These are phyloP conservation scores for Eucalyptus globulus DNA, from an alignment of 345 rosid genomes.

Conservation along the genomic window DNA sequence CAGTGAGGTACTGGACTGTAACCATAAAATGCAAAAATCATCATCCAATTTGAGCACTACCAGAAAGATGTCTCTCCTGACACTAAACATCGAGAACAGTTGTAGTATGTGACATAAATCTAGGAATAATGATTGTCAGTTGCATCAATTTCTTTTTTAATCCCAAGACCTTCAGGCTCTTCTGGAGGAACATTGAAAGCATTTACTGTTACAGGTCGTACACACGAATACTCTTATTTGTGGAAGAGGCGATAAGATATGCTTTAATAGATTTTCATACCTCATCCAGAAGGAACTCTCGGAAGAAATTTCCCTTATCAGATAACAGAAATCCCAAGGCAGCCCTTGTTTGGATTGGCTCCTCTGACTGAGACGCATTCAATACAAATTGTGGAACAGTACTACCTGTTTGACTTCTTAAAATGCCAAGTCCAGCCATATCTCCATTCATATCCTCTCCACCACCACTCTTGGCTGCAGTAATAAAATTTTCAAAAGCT, in stretches of 20 bases:
- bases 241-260: background rate
- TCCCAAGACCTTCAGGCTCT: background rate
- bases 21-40: background rate
- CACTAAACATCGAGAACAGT: background rate
- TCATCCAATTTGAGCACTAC: background rate
- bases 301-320: conserved; percentile 78
- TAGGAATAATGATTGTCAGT: background rate
- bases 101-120: background rate
- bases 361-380: conserved; percentile 25
- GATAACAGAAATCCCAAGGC: conserved; percentile 84
- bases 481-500: conserved; percentile 92
- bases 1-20: background rate
- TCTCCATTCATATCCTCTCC: conserved; percentile 79
- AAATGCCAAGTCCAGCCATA: conserved; percentile 87
- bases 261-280: conserved; percentile 15
- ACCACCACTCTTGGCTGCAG: conserved; percentile 98
- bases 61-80: background rate
- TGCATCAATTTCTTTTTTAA: background rate
- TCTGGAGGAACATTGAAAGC: background rate
- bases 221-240: background rate
- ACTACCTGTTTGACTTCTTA: conserved; percentile 26
- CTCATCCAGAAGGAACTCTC: conserved; percentile 96
- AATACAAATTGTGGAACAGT: conserved; percentile 20
- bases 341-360: conserved; percentile 78
- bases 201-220: background rate